phyloP scores from a whole-genome alignment of 345 rosid species.

The Lepidium didymum region DNA sequence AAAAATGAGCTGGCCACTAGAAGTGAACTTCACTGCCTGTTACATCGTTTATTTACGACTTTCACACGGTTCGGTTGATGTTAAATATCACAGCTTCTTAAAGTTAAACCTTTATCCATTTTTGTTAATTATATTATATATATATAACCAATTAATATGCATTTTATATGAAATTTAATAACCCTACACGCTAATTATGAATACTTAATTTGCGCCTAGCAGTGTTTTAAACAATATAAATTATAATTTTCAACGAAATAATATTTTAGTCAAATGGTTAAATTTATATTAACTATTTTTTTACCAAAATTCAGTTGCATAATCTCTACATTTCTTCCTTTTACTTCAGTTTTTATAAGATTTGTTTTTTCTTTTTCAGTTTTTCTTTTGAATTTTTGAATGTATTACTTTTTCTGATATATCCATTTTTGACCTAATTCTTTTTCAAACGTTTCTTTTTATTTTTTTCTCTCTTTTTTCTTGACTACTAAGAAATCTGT shows the following conservation, averaged over 20 bases:
- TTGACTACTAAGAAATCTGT: conserved; percentile 13
- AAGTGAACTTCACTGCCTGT: conserved; percentile 30
- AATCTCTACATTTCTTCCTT: no score
- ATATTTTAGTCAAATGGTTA: no score
- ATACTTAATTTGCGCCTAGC: conserved; percentile 7
- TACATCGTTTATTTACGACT: conserved; percentile 27
- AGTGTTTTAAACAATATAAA: background rate
- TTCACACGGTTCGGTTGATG: conserved; percentile 16
- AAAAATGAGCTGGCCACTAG: conserved; percentile 33
- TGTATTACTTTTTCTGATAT: background rate
- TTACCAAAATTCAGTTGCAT: no score
- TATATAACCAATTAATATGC: background rate
- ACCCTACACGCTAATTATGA: conserved; percentile 8
- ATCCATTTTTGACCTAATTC: background rate
- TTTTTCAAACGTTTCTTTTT: background rate
- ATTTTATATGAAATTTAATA: background rate
- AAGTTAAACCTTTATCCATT: background rate
- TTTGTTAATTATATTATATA: background rate
- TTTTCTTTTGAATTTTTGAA: background rate
- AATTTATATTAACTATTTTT: no score
- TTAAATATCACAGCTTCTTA: conserved; percentile 1
- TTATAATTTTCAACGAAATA: no score
- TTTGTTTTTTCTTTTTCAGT: no score
- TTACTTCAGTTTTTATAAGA: no score
- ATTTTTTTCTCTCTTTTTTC: background rate